A percentile compares a stretch with the other conserved stretches of the same genome.
Evolutionary conservation across 257 asterid genomes (phyloP).

Genomic region (Lithospermum erythrorhizon): DNA sequence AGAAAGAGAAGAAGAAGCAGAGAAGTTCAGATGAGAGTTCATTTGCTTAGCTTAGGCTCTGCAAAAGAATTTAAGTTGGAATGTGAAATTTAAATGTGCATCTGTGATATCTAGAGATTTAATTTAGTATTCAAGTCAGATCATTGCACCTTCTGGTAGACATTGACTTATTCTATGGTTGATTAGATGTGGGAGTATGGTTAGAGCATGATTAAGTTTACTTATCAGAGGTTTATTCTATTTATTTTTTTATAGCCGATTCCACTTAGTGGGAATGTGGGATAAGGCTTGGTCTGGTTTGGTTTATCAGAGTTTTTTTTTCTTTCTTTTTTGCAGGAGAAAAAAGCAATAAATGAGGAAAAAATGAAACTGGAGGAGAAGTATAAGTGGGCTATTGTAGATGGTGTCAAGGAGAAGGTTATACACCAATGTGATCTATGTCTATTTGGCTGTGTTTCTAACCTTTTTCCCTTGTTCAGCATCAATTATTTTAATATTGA

Average conservation of each 20-base stretch:
- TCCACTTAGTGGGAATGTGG: too few relatives aligned
- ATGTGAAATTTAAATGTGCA: too few relatives aligned
- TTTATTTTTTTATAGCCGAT: too few relatives aligned
- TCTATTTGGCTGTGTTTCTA: neutral
- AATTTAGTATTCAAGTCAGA: too few relatives aligned
- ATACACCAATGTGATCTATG: neutral
- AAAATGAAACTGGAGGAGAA: constrained; percentile 82
- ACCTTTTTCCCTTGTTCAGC: neutral
- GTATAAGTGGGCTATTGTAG: constrained; percentile 83
- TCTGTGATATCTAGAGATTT: too few relatives aligned
- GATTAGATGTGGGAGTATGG: neutral
- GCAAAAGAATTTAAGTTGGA: too few relatives aligned
- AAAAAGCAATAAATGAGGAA: constrained; percentile 72
- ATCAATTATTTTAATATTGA: neutral
- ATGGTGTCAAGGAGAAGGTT: constrained; percentile 92
- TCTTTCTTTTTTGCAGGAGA: constrained; percentile 52
- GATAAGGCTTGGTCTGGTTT: too few relatives aligned
- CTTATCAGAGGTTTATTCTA: constrained; percentile 1
- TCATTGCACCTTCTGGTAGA: neutral
- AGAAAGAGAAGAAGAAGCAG: constrained; percentile 95
- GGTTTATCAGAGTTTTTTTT: constrained; percentile 2
- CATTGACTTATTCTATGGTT: neutral
- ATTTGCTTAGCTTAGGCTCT: neutral
- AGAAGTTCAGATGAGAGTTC: constrained; percentile 69
- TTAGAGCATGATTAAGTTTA: constrained; percentile 2